phyloP scores from a whole-genome alignment of 1,284 basidiomycete species.

The Trametes sp. region DNA sequence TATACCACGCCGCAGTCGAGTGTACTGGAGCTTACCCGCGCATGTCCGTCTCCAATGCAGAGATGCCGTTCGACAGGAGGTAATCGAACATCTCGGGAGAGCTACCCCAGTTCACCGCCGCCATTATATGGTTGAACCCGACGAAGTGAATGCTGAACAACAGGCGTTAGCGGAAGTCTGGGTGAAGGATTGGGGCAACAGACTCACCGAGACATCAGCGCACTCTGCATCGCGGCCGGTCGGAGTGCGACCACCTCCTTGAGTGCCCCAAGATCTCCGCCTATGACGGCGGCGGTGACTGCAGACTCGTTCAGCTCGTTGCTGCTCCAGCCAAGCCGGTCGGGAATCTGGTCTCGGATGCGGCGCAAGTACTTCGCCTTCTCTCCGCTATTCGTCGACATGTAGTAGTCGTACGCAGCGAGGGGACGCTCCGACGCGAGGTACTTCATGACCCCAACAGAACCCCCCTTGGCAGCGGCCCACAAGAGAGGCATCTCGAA shows the following conservation, averaged over 20 bases:
- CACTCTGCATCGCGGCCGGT: slow-evolving; percentile 48
- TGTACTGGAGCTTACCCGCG: slow-evolving; percentile 53
- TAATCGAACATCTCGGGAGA: slow-evolving; percentile 53
- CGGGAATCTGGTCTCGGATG: slow-evolving; percentile 48
- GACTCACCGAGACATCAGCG: slow-evolving; percentile 52
- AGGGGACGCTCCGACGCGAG: slow-evolving; percentile 46
- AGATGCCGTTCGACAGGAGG: slow-evolving; percentile 54
- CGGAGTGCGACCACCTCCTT: slow-evolving; percentile 52
- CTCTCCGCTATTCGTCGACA: slow-evolving; percentile 49
- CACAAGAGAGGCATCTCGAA: slow-evolving; percentile 49
- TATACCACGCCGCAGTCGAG: not conserved
- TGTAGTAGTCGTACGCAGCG: slow-evolving; percentile 52
- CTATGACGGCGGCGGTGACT: slow-evolving; percentile 50
- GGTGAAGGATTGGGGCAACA: no score
- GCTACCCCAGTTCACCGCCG: slow-evolving; percentile 47
- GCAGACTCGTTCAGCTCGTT: slow-evolving; percentile 57
- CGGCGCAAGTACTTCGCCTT: slow-evolving; percentile 48
- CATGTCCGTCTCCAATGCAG: slow-evolving; percentile 51
- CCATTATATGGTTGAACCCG: slow-evolving; percentile 51
- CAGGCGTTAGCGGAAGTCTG: no score
- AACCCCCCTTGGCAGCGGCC: slow-evolving; percentile 46
- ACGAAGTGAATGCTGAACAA: slow-evolving; percentile 52
- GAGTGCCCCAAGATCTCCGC: slow-evolving; percentile 45
- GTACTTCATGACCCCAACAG: slow-evolving; percentile 53
- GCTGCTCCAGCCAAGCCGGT: slow-evolving; percentile 57